Conservation (phyloP, 192 early-diverging fungal species). For the Oehlia diaphana region DNA sequence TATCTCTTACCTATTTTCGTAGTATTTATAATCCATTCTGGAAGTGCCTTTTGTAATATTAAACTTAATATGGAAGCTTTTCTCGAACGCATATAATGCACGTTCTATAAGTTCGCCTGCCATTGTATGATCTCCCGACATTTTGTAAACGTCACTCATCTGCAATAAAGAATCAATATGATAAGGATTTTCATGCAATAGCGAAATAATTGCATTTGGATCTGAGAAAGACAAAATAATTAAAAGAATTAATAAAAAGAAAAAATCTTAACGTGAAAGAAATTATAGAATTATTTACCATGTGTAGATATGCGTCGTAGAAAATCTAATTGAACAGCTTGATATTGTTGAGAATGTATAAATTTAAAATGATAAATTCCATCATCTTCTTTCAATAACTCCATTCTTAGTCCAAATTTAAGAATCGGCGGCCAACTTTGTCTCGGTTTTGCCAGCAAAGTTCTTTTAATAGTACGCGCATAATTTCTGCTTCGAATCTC, state of each 20-base stretch:
- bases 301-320: constrained; percentile 68
- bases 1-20: constrained; percentile 69
- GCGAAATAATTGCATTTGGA: constrained; percentile 66
- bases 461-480: constrained; percentile 52
- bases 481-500: constrained; percentile 53
- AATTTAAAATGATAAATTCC: constrained; percentile 55
- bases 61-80: constrained; percentile 76
- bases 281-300: constrained; percentile 27
- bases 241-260: background rate
- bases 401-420: constrained; percentile 53
- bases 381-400: constrained; percentile 41
- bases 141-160: constrained; percentile 82
- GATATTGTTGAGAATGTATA: constrained; percentile 72
- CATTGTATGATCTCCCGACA: constrained; percentile 76
- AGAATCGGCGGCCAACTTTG: constrained; percentile 67
- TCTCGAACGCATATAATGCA: constrained; percentile 89
- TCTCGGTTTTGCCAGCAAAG: constrained; percentile 66
- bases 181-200: constrained; percentile 78
- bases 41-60: constrained; percentile 63
- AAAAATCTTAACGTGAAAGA: background rate
- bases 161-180: constrained; percentile 87
- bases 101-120: constrained; percentile 85
- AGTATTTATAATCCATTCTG: constrained; percentile 67
- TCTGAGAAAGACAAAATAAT: constrained; percentile 39
- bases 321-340: constrained; percentile 74